phyloP scores from a whole-genome alignment of 2,329 filamentous ascomycete species.

The Dothideomycetes sp. region DNA sequence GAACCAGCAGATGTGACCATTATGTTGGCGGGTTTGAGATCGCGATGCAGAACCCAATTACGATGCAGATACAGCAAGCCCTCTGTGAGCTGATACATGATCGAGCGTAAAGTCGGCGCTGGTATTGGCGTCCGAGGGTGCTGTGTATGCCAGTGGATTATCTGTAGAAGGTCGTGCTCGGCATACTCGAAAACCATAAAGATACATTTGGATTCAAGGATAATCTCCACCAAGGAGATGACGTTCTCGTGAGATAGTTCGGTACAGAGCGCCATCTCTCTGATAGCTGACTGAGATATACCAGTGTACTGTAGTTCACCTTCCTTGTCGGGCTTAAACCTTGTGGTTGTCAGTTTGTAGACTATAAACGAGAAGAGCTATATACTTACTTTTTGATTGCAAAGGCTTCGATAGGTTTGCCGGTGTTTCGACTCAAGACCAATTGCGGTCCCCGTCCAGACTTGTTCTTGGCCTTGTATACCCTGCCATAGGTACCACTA shows the following conservation, averaged over 20 bases:
- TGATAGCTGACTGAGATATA: conserved; percentile 92
- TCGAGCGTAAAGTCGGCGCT: conserved; percentile 78
- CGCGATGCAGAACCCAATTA: conserved; percentile 95
- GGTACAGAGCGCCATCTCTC: conserved; percentile 94
- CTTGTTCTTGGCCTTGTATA: conserved; percentile 85
- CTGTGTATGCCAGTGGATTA: conserved; percentile 95
- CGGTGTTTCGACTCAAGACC: conserved; percentile 15
- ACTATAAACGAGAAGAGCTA: neutral
- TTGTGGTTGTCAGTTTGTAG: conserved; percentile 21
- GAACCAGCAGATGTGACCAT: conserved; percentile 88
- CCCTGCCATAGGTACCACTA: conserved; percentile 92
- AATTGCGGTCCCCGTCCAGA: conserved; percentile 44
- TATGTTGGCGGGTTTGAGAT: conserved; percentile 96
- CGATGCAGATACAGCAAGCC: conserved; percentile 89
- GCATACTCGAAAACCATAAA: conserved; percentile 99
- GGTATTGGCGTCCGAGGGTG: conserved; percentile 82
- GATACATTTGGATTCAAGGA: conserved; percentile 96
- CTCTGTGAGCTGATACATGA: conserved; percentile 91
- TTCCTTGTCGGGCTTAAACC: conserved; percentile 95
- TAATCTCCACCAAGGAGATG: conserved; percentile 86
- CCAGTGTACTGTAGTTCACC: conserved; percentile 95
- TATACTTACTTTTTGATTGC: conserved; percentile 83
- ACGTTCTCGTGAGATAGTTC: conserved; percentile 85
- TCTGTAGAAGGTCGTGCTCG: conserved; percentile 92
- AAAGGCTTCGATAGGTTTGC: conserved; percentile 58